These are phyloP conservation scores for Solanum hybrid DNA, from an alignment of 305 asterid genomes.

Conservation along the genomic window DNA sequence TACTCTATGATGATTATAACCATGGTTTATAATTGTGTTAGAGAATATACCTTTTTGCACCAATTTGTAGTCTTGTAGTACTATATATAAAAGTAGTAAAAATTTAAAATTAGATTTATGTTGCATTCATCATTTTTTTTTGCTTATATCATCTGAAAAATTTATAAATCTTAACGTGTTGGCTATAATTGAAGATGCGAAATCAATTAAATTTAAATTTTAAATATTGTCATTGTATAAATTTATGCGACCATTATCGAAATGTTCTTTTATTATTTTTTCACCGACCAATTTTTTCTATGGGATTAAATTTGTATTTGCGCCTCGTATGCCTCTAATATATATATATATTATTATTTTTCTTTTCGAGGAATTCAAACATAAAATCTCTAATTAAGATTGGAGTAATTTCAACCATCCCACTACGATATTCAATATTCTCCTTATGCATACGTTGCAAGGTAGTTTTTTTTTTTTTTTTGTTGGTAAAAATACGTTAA, in stretches of 20 bases:
- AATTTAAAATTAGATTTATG: background rate
- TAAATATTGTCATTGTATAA: background rate
- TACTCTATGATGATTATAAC: background rate
- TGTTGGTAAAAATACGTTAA: background rate
- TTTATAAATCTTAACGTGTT: background rate
- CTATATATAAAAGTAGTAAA: background rate
- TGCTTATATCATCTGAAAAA: background rate
- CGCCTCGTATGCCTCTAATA: background rate
- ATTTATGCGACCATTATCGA: background rate
- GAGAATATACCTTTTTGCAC: background rate
- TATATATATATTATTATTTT: no score
- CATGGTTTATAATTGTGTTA: background rate
- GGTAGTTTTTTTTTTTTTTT: background rate
- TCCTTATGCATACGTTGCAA: background rate
- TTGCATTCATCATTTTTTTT: background rate
- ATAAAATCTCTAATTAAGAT: background rate
- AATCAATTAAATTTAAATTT: background rate
- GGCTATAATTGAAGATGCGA: background rate
- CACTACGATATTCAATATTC: background rate
- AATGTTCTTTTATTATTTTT: background rate
- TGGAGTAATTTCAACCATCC: fast-evolving
- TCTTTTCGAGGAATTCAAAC: background rate
- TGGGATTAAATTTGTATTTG: background rate
- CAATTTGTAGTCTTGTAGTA: background rate
- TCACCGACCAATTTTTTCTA: background rate